Conservation (phyloP, 768 basidiomycete genomes). For the Rossbeevera mucosa region DNA sequence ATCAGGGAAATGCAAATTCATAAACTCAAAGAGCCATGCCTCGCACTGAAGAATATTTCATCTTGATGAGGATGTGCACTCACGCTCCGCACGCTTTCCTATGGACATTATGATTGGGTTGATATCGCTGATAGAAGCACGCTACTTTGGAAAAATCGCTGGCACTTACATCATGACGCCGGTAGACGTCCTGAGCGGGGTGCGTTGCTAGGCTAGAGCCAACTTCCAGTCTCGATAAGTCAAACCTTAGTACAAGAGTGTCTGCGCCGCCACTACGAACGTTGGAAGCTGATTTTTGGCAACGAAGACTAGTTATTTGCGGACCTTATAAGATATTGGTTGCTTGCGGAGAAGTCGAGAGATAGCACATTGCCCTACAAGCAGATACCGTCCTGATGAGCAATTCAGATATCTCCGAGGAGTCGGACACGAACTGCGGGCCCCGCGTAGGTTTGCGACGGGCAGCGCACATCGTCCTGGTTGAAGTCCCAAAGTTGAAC, state of each 20-base stretch:
- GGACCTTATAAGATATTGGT: constrained; percentile 61
- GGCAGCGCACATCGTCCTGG: constrained; percentile 46
- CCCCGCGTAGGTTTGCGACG: constrained; percentile 43
- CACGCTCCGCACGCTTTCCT: constrained; percentile 66
- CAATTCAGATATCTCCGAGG: constrained; percentile 25
- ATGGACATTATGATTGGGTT: constrained; percentile 14
- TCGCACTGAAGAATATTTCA: constrained; percentile 64
- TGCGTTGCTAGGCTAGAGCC: constrained; percentile 5
- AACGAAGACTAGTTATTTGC: constrained; percentile 27
- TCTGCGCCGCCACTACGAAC: constrained; percentile 52
- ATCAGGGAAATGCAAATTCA: constrained; percentile 12
- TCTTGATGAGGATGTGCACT: constrained; percentile 65
- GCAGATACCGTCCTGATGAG: constrained; percentile 16
- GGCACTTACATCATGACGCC: constrained; percentile 29
- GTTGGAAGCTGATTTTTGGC: constrained; percentile 5
- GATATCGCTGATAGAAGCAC: constrained; percentile 19
- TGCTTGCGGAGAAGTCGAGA: constrained; percentile 64
- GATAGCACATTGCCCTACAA: constrained; percentile 65
- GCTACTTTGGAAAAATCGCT: constrained; percentile 1
- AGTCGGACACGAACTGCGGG: constrained; percentile 32
- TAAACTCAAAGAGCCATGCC: constrained; percentile 36
- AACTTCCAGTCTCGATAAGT: constrained; percentile 37
- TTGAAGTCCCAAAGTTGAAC: constrained; percentile 66
- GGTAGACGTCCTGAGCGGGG: constrained; percentile 26
- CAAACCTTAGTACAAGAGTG: constrained; percentile 48